Percentiles rank a stretch among this genome's conserved stretches.
These are phyloP conservation scores for Blepharisma japonicum DNA, from an alignment of 73 alveolate genomes.

Conservation along the genomic window DNA sequence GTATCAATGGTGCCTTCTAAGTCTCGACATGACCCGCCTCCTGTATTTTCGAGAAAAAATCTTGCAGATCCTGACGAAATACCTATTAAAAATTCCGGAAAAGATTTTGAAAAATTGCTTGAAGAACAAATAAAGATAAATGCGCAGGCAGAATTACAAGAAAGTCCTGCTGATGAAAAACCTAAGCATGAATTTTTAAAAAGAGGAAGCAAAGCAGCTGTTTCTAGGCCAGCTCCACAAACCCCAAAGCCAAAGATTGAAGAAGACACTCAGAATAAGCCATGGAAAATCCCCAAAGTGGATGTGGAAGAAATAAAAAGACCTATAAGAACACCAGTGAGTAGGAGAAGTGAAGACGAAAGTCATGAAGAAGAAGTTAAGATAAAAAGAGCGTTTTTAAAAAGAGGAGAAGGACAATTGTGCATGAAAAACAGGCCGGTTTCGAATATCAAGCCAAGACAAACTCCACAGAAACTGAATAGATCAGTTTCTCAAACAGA, in stretches of 20 bases:
- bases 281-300: background rate
- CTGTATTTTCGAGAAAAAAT: no score
- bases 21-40: background rate
- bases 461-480: no score
- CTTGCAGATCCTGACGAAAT: conserved; percentile 27
- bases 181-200: conserved; percentile 25
- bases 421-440: background rate
- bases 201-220: background rate
- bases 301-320: background rate
- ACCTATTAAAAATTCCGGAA: background rate
- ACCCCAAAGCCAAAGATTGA: background rate
- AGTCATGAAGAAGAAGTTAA: background rate
- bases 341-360: background rate
- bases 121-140: background rate
- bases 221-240: background rate
- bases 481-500: no score
- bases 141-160: background rate
- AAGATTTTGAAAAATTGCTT: conserved; percentile 29
- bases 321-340: background rate
- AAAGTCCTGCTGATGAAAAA: background rate
- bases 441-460: no score
- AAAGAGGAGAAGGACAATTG: conserved; percentile 6
- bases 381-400: background rate
- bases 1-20: background rate
- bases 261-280: background rate